Percentiles rank a stretch among this genome's conserved stretches.
These are phyloP conservation scores for Cryphonectria naterciae DNA, from an alignment of 2,329 filamentous ascomycete genomes.

Conservation along the genomic window DNA sequence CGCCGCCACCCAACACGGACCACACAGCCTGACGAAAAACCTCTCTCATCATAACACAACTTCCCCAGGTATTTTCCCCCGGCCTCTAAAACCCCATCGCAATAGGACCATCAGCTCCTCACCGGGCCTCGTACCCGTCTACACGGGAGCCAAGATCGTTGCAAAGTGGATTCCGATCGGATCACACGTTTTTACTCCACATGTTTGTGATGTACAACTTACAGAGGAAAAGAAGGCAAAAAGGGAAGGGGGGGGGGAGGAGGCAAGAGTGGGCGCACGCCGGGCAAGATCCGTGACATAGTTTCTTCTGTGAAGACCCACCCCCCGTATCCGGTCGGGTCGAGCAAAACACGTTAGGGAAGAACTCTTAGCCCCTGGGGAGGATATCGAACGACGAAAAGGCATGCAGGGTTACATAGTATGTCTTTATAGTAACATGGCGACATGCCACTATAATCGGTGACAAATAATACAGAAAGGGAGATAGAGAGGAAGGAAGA, in stretches of 20 bases:
- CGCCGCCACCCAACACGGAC: too few relatives aligned
- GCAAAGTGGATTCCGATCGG: background rate
- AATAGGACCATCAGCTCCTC: background rate
- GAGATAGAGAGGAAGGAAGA: background rate
- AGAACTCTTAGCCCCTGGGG: background rate
- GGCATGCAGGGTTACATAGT: slow-evolving; percentile 5
- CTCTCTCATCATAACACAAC: background rate
- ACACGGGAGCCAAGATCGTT: background rate
- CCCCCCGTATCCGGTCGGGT: background rate
- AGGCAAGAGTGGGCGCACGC: background rate
- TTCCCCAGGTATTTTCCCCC: background rate
- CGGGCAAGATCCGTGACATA: background rate
- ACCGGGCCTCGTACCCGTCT: background rate
- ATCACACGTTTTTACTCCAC: background rate
- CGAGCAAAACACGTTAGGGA: background rate
- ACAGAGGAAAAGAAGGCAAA: background rate
- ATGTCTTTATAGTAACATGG: background rate
- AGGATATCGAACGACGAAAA: background rate
- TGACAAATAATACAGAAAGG: background rate
- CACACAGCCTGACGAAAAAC: background rate
- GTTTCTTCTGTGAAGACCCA: background rate
- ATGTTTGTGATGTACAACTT: background rate
- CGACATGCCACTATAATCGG: background rate
- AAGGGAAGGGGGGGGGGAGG: background rate
- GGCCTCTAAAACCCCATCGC: background rate